These are phyloP conservation scores for Cardamine occulta DNA, from an alignment of 345 rosid species.

Conservation along the genomic window DNA sequence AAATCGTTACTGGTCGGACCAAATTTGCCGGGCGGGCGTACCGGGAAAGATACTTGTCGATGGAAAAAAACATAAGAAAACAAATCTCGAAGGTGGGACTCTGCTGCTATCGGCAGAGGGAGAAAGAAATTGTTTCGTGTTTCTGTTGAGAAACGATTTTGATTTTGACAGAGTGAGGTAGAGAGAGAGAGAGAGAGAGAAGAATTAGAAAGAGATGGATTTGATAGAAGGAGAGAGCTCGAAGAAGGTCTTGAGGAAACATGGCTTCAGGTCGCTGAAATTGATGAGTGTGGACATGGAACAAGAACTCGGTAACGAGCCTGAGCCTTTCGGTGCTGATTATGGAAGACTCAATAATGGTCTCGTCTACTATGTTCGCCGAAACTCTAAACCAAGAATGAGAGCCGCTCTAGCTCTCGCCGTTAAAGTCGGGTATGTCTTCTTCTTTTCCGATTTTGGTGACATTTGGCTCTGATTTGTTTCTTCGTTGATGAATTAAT, in stretches of 20 bases:
- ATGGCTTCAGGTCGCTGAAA: conserved; percentile 85
- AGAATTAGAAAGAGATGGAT: conserved; percentile 52
- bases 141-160: conserved; percentile 28
- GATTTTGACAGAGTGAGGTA: conserved; percentile 19
- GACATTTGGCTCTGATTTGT: conserved; percentile 4
- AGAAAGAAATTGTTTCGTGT: conserved; percentile 27
- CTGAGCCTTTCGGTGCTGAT: conserved; percentile 70
- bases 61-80: conserved; percentile 2
- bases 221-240: conserved; percentile 66
- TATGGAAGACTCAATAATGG: conserved; percentile 84
- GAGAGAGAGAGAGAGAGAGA: conserved; percentile 33
- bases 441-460: conserved; percentile 12
- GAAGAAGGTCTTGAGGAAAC: conserved; percentile 59
- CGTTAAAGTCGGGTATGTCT: conserved; percentile 72
- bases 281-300: conserved; percentile 64
- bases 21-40: background rate
- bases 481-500: conserved; percentile 5
- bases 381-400: conserved; percentile 85
- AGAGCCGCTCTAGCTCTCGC: conserved; percentile 92
- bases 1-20: conserved; percentile 5
- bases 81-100: conserved; percentile 36
- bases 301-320: conserved; percentile 57
- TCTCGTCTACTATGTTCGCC: conserved; percentile 80
- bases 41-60: conserved; percentile 22
- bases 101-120: conserved; percentile 12